Evolutionary conservation across 2,329 filamentous ascomycete species (phyloP), one percentile per base, ranked within the genome.

Genomic region (Xylariaceae sp.): DNA sequence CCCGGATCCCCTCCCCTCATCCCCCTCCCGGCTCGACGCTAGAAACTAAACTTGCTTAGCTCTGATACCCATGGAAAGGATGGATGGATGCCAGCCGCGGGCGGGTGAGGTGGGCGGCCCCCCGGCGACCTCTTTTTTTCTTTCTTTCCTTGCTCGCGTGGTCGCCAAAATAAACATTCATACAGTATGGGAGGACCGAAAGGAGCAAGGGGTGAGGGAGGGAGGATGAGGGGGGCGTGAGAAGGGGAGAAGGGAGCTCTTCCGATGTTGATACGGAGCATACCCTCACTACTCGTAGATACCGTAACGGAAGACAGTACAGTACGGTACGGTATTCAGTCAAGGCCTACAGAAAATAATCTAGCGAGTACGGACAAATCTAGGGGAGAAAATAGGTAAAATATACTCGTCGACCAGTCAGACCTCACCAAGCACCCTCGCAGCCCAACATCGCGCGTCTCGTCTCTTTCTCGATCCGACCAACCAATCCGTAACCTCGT

Each of bases 111-210:
- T 30, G 23, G 23, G 23, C 23, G 17, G 23, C 49, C 59, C 51
- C 53, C 54, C 55, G 49, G 51, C 18, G 55, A 53, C 44, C 34
- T 18, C 23, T 30, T 30, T 30, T 30, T 30, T 30, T 30, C 23
- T 5, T 30, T 30, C 23, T 30, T 30, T 30, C 23, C 23, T 30
- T 4, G 51, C 50, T 62, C 62, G 60, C 57, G 62, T 60, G 62
- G 62, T 64, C 53, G 57, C 57, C 58, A 56, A 62, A 60, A 62
- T 62, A 62, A 60, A 62, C 52, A 57, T 51, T 2, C 17, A 2
- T 18, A 18, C 17, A 18, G 17, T 18, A 18, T 18, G 17, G 17
- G 17, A 18, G 17, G 17, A 13, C 45, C 42, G 30, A 18, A 49
- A 52, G 17, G 42, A 47, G 53, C 34, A 50, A 9, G 17, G 53